Evolutionary conservation across 2,329 filamentous ascomycete species (phyloP), one percentile per base, ranked within the genome.

Genomic region (Apiospora arundinis): DNA sequence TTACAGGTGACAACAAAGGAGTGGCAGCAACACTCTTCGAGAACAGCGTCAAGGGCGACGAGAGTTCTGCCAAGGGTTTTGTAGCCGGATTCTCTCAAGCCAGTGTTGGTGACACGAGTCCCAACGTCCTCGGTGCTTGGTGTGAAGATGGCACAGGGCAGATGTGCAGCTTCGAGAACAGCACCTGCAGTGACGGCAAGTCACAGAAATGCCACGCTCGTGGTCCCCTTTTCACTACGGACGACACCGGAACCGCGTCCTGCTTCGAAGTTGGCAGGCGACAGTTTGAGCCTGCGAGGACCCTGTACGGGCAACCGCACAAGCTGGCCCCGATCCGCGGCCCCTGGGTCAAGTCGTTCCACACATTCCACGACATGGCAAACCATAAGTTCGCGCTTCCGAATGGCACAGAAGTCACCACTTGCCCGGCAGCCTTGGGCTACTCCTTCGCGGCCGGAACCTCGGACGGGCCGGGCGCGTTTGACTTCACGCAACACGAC

Each of bases 1-100:
- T 96, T 68, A 92, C 95, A 2, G 95, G 94, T n/a, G 95, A 98
- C 81, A 98, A 98, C 84, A 98, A 98, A 83, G 95, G 95, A 16
- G 94, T 97, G 8, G 95, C 95, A 2, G 93, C 95, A 0, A 92
- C 92, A 78, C 84, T 97, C 16, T 92, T 98, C 69, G 95, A 98
- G 80, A 88, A 92, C 74, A 91, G 89, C 69, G 86, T 92, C 67
- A 80, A 83, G 2, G 82, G 81, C n/a, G 85, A 89, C 23, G 78
- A 84, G 1, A 85, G 83, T 23, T 90, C 91, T 45, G 87, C 89
- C 0, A 84, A 90, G 2, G 88, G 87, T 12, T 97, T 97, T 76
- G 93, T 98, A 1, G 95, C 95, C 2, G 95, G 94, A 5, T 98
- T 98, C 80, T 96, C 94, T 0, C 95, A 98, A 80, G 90, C 95